A percentile compares a stretch with the other conserved stretches of the same genome.
phyloP scores from a whole-genome alignment of 805 yeast species.

The Suhomyces kilbournensis region DNA sequence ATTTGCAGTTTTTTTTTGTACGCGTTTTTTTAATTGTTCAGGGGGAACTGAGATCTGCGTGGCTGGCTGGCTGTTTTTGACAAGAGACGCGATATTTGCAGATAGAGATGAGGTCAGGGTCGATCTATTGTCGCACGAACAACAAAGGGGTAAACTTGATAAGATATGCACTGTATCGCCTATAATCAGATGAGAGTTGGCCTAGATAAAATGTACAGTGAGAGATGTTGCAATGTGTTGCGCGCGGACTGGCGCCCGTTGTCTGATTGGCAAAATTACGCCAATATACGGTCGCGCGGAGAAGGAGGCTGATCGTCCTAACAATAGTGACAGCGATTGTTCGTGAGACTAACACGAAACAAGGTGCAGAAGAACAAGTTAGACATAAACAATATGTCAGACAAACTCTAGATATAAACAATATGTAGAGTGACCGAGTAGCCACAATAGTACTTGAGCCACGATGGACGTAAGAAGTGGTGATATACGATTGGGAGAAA shows the following conservation, averaged over 20 bases:
- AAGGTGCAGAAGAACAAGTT: not conserved
- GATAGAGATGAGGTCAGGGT: not conserved
- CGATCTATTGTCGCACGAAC: not conserved
- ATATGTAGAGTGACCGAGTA: not conserved
- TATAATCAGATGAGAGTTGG: not conserved
- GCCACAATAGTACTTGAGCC: not conserved
- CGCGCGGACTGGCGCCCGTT: not conserved
- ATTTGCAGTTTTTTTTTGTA: constrained; percentile 4
- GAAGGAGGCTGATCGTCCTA: not conserved
- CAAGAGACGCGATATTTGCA: not conserved
- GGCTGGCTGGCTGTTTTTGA: not conserved
- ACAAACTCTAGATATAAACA: not conserved
- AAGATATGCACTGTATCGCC: not conserved
- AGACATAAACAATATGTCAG: not conserved
- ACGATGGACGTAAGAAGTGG: not conserved
- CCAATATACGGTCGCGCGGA: not conserved
- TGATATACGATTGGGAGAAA: not conserved
- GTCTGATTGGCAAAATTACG: not conserved
- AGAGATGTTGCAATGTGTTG: not conserved
- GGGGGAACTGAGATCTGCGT: not conserved
- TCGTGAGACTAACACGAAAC: not conserved
- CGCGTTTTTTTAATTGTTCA: constrained; percentile 6
- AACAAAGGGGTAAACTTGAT: not conserved
- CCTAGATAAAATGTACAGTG: not conserved
- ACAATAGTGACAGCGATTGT: not conserved